These are phyloP conservation scores for Vanrija sp. DNA, from an alignment of 1,284 basidiomycete species.

Conservation along the genomic window DNA sequence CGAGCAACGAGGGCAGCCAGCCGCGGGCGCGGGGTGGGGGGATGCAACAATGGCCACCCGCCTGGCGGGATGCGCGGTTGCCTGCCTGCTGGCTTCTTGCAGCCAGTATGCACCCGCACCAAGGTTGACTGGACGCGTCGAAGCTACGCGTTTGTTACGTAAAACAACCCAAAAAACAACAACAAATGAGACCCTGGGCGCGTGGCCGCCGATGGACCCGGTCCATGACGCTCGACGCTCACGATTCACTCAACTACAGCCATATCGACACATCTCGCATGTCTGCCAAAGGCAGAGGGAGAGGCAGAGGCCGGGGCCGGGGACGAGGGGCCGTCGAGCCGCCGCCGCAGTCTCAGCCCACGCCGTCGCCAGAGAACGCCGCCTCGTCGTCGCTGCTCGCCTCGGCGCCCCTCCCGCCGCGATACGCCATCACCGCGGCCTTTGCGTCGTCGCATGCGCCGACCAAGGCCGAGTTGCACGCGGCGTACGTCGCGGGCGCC, in stretches of 20 bases:
- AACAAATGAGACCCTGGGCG: too few species aligned
- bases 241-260: too few species aligned
- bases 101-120: background rate
- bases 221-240: too few species aligned
- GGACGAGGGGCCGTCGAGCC: background rate
- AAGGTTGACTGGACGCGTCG: background rate
- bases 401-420: constrained; percentile 19
- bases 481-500: constrained; percentile 14
- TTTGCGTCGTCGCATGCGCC: constrained; percentile 14
- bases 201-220: too few species aligned
- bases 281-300: background rate
- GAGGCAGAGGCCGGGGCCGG: background rate
- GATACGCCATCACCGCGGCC: constrained; percentile 12
- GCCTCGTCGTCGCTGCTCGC: constrained; percentile 5
- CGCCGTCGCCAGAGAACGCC: too few species aligned
- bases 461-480: background rate
- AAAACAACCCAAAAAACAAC: background rate
- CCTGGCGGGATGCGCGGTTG: too few species aligned
- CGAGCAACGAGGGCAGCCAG: too few species aligned
- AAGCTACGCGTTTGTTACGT: background rate
- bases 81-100: too few species aligned
- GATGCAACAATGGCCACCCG: constrained; percentile 6
- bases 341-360: background rate
- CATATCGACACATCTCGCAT: background rate
- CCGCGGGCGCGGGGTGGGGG: background rate